phyloP scores from a whole-genome alignment of 2,329 filamentous ascomycete species.

The Trichoderma aggressivum region DNA sequence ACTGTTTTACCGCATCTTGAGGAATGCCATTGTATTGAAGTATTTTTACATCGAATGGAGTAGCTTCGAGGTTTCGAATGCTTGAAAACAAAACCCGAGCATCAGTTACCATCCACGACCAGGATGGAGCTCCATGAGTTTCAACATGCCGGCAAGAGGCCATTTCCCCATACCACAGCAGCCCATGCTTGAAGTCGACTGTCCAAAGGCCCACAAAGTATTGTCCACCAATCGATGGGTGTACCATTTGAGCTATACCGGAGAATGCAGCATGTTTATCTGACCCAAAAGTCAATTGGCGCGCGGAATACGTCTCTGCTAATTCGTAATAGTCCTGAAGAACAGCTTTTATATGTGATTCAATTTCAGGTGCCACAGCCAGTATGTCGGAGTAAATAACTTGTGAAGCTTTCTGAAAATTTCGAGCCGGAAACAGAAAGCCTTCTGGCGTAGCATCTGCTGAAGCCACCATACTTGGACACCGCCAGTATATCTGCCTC shows the following conservation, averaged over 20 bases:
- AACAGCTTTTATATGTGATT: not conserved
- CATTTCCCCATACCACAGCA: not conserved
- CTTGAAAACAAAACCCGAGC: not conserved
- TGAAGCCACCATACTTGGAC: not conserved
- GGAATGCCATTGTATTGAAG: not conserved
- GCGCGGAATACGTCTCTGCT: not conserved
- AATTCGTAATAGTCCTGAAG: not conserved
- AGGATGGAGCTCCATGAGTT: not conserved
- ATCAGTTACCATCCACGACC: constrained; percentile 14
- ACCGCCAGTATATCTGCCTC: constrained; percentile 14
- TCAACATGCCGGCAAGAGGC: not conserved
- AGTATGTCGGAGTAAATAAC: not conserved
- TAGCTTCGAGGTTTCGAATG: not conserved
- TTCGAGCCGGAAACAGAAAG: not conserved
- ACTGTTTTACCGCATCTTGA: not conserved
- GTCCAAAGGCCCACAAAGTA: constrained; percentile 12
- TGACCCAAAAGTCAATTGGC: not conserved
- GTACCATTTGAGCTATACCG: not conserved
- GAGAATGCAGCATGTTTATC: constrained; percentile 11
- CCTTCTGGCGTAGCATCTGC: not conserved
- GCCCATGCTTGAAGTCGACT: not conserved
- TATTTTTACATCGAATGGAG: not conserved
- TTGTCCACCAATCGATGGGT: not conserved
- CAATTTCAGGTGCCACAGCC: not conserved
- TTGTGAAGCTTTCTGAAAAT: not conserved